phyloP scores from a whole-genome alignment of 2,329 filamentous ascomycete species.

The Tolypocladium nubicola region DNA sequence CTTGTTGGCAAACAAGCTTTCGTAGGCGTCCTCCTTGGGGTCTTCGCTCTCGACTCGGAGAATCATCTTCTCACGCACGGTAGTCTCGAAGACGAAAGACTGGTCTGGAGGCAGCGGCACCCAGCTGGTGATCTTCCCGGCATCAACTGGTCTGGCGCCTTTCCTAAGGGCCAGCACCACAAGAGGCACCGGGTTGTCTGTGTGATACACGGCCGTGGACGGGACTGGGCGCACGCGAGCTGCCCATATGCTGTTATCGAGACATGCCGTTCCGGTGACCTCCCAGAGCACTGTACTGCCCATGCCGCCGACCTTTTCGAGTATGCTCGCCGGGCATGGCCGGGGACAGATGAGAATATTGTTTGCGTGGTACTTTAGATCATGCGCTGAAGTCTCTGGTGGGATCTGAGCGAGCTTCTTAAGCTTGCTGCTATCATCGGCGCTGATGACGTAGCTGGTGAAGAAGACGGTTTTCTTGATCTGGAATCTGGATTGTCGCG shows the following conservation, averaged over 20 bases:
- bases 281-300: conserved; percentile 77
- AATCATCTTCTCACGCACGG: conserved; percentile 77
- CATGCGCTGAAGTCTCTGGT: conserved; percentile 49
- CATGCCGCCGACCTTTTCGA: conserved; percentile 79
- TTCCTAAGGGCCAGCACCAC: conserved; percentile 76
- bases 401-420: conserved; percentile 60
- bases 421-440: conserved; percentile 61
- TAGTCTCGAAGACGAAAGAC: conserved; percentile 68
- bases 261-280: conserved; percentile 63
- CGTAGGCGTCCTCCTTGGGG: conserved; percentile 49
- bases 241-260: conserved; percentile 80
- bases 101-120: conserved; percentile 61
- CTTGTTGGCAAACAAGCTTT: conserved; percentile 51
- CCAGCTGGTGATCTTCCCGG: conserved; percentile 75
- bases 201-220: conserved; percentile 57
- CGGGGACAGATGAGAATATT: conserved; percentile 83
- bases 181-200: conserved; percentile 66
- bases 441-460: conserved; percentile 77
- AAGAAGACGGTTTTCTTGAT: conserved; percentile 87
- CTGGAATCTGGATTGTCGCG: conserved; percentile 38
- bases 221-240: conserved; percentile 66
- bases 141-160: conserved; percentile 68
- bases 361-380: conserved; percentile 75
- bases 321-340: conserved; percentile 58
- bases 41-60: conserved; percentile 70